Base-by-base conservation (phyloP, 2,329 filamentous ascomycete species). In the Fusarium neocosmosporiellum region DNA sequence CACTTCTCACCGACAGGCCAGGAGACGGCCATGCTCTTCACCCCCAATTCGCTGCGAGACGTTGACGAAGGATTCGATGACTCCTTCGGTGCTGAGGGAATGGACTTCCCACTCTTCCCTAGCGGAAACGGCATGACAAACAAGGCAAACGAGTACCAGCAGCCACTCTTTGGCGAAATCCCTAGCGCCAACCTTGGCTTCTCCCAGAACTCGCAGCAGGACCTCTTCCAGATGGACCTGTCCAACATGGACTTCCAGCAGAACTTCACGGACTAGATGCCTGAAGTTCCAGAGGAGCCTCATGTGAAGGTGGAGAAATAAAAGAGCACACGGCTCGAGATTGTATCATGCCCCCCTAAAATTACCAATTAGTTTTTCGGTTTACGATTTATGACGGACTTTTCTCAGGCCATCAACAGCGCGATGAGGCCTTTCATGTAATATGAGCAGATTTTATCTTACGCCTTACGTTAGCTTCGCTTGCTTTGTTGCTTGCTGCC, bases 1-100 rank as follows among this genome's bases (percentile, higher is more conserved):
- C 91, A 93, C 69, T 88, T 94, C 69, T 94, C 92, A 5, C 92
- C 92, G 10, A 86, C 87, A 62, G 92, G 91, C 7, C 92, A 94
- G 75, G 87, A 88, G 37, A 91, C 92, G 67, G 84, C 90, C 2
- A 93, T 93, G 83, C 86, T 94, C 34, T 92, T 87, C 81, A 92
- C 92, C 11, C 90, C 92, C 55, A 86, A 87, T 46, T 91, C 91
- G 0, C 81, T 90, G 67, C 84, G 84, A 20, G 88, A 89, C 27
- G 85, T 90, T 29, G 92, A 94, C 68, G 92, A 94, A 76, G 88
- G 87, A 41, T 93, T 90, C 74, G 88, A 89, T 43, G 90, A 91
- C 33, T 82, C 83, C 34, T 82, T 81, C 55, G 83, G 79, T n/a
- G 83, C 80, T 11, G 82, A 85, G 27, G 83, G 83, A n/a, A 83